Evolutionary conservation across 2,329 filamentous ascomycete species (phyloP), one percentile per base, ranked within the genome.

Genomic region (Apiospora pterosperma): DNA sequence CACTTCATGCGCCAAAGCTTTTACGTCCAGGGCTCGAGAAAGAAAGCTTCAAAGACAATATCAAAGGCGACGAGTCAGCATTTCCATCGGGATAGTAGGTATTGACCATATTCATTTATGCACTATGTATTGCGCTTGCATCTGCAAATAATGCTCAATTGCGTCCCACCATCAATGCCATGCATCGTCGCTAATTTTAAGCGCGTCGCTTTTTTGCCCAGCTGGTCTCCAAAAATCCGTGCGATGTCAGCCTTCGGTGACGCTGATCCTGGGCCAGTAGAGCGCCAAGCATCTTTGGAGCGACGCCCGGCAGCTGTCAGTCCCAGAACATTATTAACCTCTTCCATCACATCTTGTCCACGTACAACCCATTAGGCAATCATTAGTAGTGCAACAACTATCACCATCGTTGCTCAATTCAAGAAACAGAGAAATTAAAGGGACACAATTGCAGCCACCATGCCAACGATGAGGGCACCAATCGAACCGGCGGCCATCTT

Each of bases 391-490:
- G 48, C 48, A 55, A 28, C 19, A 28, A 55, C 48, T 55, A 34
- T 55, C 48, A 55, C 28, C 8, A 28, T 28, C 48, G 7, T 28
- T 12, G 16, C 14, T 55, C 48, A 31, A n/a, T 12, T 55, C 28
- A 28, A 58, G 48, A 58, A 58, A 58, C n/a, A 34, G 21, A 60
- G 16, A 60, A 63, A 67, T 76, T 76, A 81, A 71, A 80, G 67
- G 66, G 74, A 73, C 60, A 76, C 69, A 42, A 77, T 70, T 10
- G 75, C 76, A 16, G 74, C 75, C 31, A 77, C 63, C 55, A 78
- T 59, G 23, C 74, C 76, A 25, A 78, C 48, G 44, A 74, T 69
- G 16, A 80, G 69, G 19, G 76, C 78, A 11, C 72, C 71, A 39
- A 76, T 65, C 0, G 78, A 79, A 34, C 74, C 74, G 5, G 71